These are phyloP conservation scores for Emergomyces pasteurianus DNA, from an alignment of 2,329 filamentous ascomycete genomes.

Conservation along the genomic window DNA sequence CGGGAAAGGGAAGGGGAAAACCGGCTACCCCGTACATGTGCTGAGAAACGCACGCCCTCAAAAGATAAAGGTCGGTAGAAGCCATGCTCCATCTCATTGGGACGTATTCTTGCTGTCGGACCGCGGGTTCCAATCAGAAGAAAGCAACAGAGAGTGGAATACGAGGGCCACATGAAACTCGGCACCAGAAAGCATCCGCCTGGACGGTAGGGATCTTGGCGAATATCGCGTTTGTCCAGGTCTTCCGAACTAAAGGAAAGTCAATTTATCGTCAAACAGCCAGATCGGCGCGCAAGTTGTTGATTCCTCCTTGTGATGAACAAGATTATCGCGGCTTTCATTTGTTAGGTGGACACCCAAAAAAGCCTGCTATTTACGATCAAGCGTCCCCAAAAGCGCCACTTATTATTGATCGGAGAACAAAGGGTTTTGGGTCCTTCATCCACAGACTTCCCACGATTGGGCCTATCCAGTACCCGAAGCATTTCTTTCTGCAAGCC, in stretches of 20 bases:
- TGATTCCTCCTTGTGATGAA: not conserved
- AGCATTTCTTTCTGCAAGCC: not conserved
- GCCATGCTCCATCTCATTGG: not conserved
- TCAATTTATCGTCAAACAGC: not conserved
- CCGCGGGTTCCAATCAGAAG: not conserved
- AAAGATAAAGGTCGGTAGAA: not conserved
- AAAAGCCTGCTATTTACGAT: not conserved
- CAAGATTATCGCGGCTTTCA: not conserved
- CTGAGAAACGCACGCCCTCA: not conserved
- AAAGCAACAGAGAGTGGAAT: not conserved
- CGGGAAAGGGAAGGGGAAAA: not conserved
- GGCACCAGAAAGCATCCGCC: not conserved
- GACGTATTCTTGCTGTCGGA: not conserved
- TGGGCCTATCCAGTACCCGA: not conserved
- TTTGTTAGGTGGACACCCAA: not conserved
- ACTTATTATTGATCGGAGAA: not conserved
- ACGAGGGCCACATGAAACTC: not conserved
- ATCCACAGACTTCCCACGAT: not conserved
- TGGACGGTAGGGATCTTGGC: not conserved
- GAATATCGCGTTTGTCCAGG: not conserved
- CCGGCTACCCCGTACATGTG: not conserved
- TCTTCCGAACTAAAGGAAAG: not conserved
- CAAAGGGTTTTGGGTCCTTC: not conserved
- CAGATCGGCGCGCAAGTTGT: not conserved
- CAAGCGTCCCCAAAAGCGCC: not conserved